Evolutionary conservation across 2,329 filamentous ascomycete genomes (phyloP), one percentile per base, ranked within the genome.

Genomic region (Trichoderma citrinoviride): DNA sequence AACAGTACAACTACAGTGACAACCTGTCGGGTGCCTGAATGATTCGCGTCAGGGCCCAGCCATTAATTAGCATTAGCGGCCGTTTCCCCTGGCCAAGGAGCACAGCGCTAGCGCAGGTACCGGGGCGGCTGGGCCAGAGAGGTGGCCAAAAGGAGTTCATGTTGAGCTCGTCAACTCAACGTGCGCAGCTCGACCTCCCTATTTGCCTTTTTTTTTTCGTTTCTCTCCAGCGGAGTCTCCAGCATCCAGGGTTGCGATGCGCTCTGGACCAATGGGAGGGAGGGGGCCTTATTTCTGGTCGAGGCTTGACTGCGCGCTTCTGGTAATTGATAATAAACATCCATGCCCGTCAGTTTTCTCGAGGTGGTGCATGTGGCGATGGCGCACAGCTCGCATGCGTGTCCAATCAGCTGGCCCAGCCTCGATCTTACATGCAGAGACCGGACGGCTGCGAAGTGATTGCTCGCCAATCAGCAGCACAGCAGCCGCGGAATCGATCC

Each of bases 61-160:
- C 23, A n/a, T 25, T 25, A 52, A n/a, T 49, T 61, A 61, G 60
- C 49, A n/a, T 49, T 61, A 61, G 60, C 49, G 40, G 60, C 49
- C 49, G 47, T 29, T 61, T 19, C 40, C 47, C 60, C 29, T 54
- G 49, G 47, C 49, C 19, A 23, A 43, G 52, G 49, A 40, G 60
- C 60, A 49, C 60, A 40, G 60, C 60, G 60, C 60, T 62, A 62
- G 49, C 60, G 60, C 60, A 62, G 60, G 60, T 62, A 61, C 58
- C 58, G 41, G 58, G 58, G 58, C 49, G 49, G n/a, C n/a, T n/a
- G n/a, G n/a, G n/a, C n/a, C n/a, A n/a, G n/a, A n/a, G n/a, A n/a
- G 25, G 40, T 54, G 47, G 40, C 60, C 33, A 44, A 54, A 23
- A 49, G 33, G 33, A 37, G 33, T 37, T 14, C 33, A 12, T 5